Evolutionary conservation across 805 yeast species (phyloP).

Genomic region (Scheffersomyces coipomensis): DNA sequence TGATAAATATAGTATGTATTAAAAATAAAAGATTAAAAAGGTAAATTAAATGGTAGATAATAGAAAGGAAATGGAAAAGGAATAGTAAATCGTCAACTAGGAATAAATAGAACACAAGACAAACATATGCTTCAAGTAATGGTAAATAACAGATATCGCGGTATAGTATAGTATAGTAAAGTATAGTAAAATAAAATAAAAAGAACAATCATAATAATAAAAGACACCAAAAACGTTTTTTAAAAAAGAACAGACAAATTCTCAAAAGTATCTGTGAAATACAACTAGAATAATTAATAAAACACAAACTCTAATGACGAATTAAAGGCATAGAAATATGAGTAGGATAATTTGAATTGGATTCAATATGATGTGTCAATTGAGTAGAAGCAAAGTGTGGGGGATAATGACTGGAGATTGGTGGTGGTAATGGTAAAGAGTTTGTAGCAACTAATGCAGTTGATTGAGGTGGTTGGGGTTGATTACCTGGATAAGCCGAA

Average conservation of each 20-base stretch:
- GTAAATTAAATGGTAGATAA: no score
- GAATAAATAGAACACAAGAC: no score
- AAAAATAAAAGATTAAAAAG: no score
- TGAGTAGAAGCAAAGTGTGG: not conserved
- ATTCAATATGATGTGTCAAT: not conserved
- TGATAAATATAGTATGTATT: no score
- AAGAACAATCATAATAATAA: not conserved
- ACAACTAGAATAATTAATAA: not conserved
- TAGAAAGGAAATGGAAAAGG: no score
- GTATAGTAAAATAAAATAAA: not conserved
- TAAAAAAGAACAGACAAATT: no score
- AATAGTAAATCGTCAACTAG: no score
- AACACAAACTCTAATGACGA: slow-evolving; percentile 3
- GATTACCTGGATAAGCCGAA: no score
- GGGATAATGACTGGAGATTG: not conserved
- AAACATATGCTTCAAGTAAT: no score
- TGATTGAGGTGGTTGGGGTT: not conserved
- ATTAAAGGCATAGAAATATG: slow-evolving; percentile 1
- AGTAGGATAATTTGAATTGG: not conserved
- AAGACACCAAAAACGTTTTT: no score
- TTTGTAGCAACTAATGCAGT: not conserved
- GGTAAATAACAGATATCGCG: no score
- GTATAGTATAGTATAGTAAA: not conserved
- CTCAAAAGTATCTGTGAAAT: no score
- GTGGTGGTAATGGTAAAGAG: slow-evolving; percentile 1